A percentile compares a stretch with the other conserved stretches of the same genome.
These are phyloP conservation scores for Acmispon strigosus DNA, from an alignment of 306 rosid genomes.

Conservation along the genomic window DNA sequence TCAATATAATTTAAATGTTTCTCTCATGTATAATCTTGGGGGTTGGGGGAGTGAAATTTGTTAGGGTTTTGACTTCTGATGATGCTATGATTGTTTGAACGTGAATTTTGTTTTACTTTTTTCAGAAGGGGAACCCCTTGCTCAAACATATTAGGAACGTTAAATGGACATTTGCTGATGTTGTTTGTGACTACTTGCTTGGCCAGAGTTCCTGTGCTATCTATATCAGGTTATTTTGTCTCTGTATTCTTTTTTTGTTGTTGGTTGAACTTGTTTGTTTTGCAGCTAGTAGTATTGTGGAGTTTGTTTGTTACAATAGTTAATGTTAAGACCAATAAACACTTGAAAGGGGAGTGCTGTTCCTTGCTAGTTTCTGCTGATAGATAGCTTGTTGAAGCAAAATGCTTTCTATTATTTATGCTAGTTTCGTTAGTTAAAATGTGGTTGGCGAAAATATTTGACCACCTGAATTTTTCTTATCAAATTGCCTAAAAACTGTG, in stretches of 20 bases:
- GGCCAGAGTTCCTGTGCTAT: constrained; percentile 92
- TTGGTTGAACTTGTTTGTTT: background rate
- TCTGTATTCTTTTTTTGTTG: background rate
- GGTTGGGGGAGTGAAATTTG: background rate
- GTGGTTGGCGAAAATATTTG: background rate
- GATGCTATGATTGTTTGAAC: background rate
- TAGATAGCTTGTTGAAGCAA: background rate
- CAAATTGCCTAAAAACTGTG: background rate
- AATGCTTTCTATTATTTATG: background rate
- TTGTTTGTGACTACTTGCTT: constrained; percentile 82
- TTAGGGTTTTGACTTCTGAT: background rate
- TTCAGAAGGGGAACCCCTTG: constrained; percentile 89
- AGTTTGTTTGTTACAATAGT: background rate
- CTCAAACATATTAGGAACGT: constrained; percentile 93
- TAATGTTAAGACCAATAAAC: background rate
- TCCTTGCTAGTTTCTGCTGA: background rate
- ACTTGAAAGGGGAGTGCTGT: background rate
- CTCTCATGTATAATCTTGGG: background rate
- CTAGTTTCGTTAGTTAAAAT: background rate
- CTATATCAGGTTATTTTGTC: constrained; percentile 64
- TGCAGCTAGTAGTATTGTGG: background rate
- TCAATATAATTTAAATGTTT: background rate
- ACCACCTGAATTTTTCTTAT: background rate
- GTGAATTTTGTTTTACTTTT: background rate
- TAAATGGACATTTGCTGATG: constrained; percentile 87